Evolutionary conservation across 2,329 filamentous ascomycete species (phyloP).

Genomic region (Ophiostoma sp.): DNA sequence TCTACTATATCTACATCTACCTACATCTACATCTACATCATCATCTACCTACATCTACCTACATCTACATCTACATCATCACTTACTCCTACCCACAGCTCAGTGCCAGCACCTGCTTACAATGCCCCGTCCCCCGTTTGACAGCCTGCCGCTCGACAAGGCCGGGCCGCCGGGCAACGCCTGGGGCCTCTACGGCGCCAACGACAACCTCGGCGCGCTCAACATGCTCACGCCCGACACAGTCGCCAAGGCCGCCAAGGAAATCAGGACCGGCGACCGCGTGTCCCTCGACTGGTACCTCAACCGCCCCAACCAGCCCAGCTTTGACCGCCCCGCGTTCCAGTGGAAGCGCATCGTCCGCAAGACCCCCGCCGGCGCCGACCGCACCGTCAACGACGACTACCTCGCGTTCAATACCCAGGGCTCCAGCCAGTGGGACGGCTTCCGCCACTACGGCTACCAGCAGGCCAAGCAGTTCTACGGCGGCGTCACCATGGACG

Average conservation of each 20-base stretch:
- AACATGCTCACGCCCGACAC: slow-evolving; percentile 28
- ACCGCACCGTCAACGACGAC: slow-evolving; percentile 45
- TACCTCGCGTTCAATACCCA: slow-evolving; percentile 44
- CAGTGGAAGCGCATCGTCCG: slow-evolving; percentile 30
- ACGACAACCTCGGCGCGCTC: slow-evolving; percentile 37
- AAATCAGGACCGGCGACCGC: slow-evolving; percentile 51
- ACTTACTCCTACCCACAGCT: no score
- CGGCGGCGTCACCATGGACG: slow-evolving; percentile 16
- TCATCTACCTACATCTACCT: background rate
- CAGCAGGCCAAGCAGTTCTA: slow-evolving; percentile 23
- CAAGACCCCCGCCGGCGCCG: slow-evolving; percentile 20
- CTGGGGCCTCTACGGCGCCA: slow-evolving; percentile 47
- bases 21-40: background rate
- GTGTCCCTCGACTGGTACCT: slow-evolving; percentile 58
- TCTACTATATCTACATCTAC: background rate
- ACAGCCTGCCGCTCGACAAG: slow-evolving; percentile 27
- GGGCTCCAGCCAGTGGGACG: slow-evolving; percentile 46
- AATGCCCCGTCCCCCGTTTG: slow-evolving; percentile 26
- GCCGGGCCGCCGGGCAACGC: slow-evolving; percentile 30
- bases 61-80: background rate
- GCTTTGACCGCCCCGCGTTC: slow-evolving; percentile 44
- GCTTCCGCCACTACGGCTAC: slow-evolving; percentile 39
- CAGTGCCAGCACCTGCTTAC: background rate
- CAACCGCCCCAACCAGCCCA: slow-evolving; percentile 40
- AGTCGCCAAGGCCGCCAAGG: slow-evolving; percentile 34